Conservation (phyloP, 208 protist species). For the Entamoeba histolytica region DNA sequence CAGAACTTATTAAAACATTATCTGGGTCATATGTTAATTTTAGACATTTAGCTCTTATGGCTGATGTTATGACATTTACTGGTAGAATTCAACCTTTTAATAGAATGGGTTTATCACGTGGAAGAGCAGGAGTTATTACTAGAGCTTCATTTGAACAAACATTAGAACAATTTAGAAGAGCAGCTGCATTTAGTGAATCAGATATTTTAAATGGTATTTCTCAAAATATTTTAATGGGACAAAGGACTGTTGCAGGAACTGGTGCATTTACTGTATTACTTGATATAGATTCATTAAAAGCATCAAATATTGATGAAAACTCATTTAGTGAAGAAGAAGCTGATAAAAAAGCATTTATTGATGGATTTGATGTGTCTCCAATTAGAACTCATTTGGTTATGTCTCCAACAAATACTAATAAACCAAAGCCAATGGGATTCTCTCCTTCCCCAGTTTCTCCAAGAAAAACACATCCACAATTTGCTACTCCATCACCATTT, state of each 20-base stretch:
- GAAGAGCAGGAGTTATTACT: constrained; percentile 79
- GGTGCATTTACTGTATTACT: constrained; percentile 79
- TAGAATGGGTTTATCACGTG: constrained; percentile 74
- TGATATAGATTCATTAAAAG: constrained; percentile 39
- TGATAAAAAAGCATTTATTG: background rate
- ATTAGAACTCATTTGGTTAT: background rate
- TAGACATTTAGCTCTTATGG: constrained; percentile 79
- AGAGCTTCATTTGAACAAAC: constrained; percentile 96
- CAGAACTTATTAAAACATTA: constrained; percentile 42
- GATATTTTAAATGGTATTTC: constrained; percentile 78
- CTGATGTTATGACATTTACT: constrained; percentile 90
- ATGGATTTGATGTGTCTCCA: background rate
- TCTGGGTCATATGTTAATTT: constrained; percentile 90
- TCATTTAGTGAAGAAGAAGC: background rate
- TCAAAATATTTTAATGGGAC: constrained; percentile 88
- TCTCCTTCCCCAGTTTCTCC: no score
- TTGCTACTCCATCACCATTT: no score
- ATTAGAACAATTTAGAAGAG: constrained; percentile 88
- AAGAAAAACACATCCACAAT: no score
- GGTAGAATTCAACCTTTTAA: constrained; percentile 63
- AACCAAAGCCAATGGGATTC: no score
- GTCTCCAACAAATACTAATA: no score
- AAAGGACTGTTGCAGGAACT: constrained; percentile 75
- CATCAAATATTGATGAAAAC: background rate
- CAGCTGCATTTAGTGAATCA: constrained; percentile 70